A percentile compares a stretch with the other conserved stretches of the same genome.
These are phyloP conservation scores for Aphanomyces euteiches DNA, from an alignment of 352 stramenopile species.

Conservation along the genomic window DNA sequence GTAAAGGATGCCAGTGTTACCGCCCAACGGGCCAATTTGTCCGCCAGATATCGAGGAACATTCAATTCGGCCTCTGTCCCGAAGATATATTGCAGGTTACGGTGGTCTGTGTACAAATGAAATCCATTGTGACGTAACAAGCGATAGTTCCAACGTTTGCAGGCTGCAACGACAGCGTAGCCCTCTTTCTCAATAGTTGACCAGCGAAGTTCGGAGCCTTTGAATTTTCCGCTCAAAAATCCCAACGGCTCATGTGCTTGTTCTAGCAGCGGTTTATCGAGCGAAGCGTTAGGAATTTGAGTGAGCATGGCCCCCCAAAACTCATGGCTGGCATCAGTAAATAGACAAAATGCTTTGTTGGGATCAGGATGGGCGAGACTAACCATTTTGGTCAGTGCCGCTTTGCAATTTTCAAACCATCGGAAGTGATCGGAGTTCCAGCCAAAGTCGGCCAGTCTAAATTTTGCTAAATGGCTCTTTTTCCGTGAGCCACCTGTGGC, in stretches of 20 bases:
- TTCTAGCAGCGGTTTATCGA: slow-evolving; percentile 15
- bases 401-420: slow-evolving; percentile 24
- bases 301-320: slow-evolving; percentile 33
- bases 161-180: slow-evolving; percentile 34
- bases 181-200: slow-evolving; percentile 33
- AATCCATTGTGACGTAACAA: slow-evolving; percentile 28
- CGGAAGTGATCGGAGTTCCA: slow-evolving; percentile 27
- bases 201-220: slow-evolving; percentile 26
- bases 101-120: slow-evolving; percentile 33
- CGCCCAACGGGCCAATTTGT: slow-evolving; percentile 38
- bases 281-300: slow-evolving; percentile 20
- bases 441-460: slow-evolving; percentile 19
- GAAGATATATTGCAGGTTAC: slow-evolving; percentile 38
- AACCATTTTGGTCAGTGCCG: slow-evolving; percentile 29
- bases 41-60: slow-evolving; percentile 33
- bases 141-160: slow-evolving; percentile 32
- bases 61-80: neutral
- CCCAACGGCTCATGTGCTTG: slow-evolving; percentile 34
- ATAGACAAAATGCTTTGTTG: slow-evolving; percentile 29
- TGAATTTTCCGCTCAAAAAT: slow-evolving; percentile 33
- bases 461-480: slow-evolving; percentile 28
- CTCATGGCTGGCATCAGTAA: slow-evolving; percentile 33
- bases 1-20: slow-evolving; percentile 30
- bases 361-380: slow-evolving; percentile 32
- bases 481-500: slow-evolving; percentile 24